Evolutionary conservation across 768 basidiomycete species (phyloP).

Genomic region (Leccinum disarticulatum): DNA sequence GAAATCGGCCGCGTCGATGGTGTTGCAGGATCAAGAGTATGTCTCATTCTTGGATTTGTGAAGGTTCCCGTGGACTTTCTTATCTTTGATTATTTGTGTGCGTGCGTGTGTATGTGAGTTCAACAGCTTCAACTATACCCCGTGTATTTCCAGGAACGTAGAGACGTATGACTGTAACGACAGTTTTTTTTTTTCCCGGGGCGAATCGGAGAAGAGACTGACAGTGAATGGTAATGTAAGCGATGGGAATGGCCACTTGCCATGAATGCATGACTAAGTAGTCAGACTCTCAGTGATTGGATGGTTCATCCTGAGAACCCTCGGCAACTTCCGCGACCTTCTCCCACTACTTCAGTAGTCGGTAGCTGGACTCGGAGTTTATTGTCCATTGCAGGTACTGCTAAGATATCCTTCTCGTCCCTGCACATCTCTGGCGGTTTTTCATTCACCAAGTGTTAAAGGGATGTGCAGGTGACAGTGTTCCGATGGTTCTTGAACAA

Average conservation of each 20-base stretch:
- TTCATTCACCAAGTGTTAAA: neutral
- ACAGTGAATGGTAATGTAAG: neutral
- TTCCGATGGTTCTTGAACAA: too few relatives aligned
- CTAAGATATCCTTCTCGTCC: neutral
- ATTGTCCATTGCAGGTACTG: too few relatives aligned
- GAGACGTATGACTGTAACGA: neutral
- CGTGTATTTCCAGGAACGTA: neutral
- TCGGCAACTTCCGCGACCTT: neutral
- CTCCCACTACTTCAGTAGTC: neutral
- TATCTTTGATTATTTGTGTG: neutral
- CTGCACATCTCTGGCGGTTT: neutral
- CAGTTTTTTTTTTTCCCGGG: neutral
- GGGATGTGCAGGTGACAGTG: neutral
- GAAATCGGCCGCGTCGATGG: constrained; percentile 1
- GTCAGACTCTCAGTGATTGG: too few relatives aligned
- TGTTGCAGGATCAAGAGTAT: constrained; percentile 21
- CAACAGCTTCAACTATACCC: neutral
- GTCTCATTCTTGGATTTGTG: constrained; percentile 29
- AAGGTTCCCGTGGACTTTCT: neutral
- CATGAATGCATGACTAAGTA: too few relatives aligned
- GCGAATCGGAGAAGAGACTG: neutral
- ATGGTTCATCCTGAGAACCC: too few relatives aligned
- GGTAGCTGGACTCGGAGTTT: too few relatives aligned
- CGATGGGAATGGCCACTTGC: neutral
- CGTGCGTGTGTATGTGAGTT: neutral